Evolutionary conservation across 2,329 filamentous ascomycete genomes (phyloP), one percentile per base, ranked within the genome.

Genomic region (Dothideomycetidae sp.): DNA sequence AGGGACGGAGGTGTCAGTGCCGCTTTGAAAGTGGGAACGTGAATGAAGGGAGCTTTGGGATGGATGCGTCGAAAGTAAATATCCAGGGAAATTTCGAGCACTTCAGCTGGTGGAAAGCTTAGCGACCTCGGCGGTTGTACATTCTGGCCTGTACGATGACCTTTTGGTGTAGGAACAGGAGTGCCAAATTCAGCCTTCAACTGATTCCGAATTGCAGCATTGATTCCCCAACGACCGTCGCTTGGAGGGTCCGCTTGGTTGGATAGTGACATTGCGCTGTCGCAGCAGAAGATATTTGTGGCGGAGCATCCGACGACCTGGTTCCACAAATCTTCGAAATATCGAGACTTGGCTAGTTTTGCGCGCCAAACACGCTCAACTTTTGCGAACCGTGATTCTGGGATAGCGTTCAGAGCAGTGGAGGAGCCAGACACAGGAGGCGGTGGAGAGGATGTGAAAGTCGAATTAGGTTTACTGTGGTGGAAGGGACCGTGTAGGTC

Each of bases 51-150:
- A 23, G 69, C 56, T 3, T 67, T 60, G 1, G 66, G 63, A 38
- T 70, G 66, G 41, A 70, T 70, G 23, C 65, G 64, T 33, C 66
- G 64, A 42, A 70, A 66, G 45, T 67, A 70, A 37, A 68, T 59
- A 46, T 70, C 67, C 13, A 71, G 48, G 5, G 66, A 64, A 48
- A 70, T 69, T 41, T 70, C 67, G 9, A 71, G 51, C 5, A 70
- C 64, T 44, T 70, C 67, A 3, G 65, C 62, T 2, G 66, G 66
- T 23, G 67, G 47, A 59, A 70, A 49, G 44, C 56, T 41, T 13
- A 29, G 23, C 28, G 30, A 30, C 3, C 30, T 29, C 11, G 35
- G 31, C 16, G 30, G 35, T 16, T 19, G 30, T 5, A 29, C 23
- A 29, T 30, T 38, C 10, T 29, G 36, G 17, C 29, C 17, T 10